A percentile compares a stretch with the other conserved stretches of the same genome.
Evolutionary conservation across 1,139 yeast genomes (phyloP).

Genomic region (Pichia inconspicua): DNA sequence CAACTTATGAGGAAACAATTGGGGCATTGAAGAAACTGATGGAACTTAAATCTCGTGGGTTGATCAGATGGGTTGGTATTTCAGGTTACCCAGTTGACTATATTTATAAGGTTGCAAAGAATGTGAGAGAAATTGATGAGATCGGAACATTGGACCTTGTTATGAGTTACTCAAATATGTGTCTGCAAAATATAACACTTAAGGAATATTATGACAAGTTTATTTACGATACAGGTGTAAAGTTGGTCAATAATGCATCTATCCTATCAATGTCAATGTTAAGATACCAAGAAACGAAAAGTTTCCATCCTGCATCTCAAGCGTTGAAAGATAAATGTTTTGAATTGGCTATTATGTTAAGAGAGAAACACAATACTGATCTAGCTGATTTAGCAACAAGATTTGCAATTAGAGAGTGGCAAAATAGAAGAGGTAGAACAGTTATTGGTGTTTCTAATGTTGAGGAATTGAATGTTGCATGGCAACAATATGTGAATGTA

Average conservation of each 20-base stretch:
- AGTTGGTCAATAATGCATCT: slow-evolving; percentile 65
- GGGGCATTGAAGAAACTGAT: slow-evolving; percentile 59
- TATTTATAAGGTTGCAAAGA: slow-evolving; percentile 42
- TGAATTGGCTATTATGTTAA: slow-evolving; percentile 42
- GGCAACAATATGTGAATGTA: slow-evolving; percentile 50
- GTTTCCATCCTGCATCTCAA: slow-evolving; percentile 76
- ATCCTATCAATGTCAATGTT: slow-evolving; percentile 84
- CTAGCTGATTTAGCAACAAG: slow-evolving; percentile 78
- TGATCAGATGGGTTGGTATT: slow-evolving; percentile 60
- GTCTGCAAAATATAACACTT: slow-evolving; percentile 67
- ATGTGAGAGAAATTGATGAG: slow-evolving; percentile 28
- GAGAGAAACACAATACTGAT: slow-evolving; percentile 40
- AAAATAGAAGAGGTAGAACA: slow-evolving; percentile 41
- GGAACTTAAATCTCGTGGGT: slow-evolving; percentile 55
- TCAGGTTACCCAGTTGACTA: slow-evolving; percentile 83
- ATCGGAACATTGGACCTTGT: slow-evolving; percentile 61
- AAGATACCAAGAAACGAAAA: slow-evolving; percentile 56
- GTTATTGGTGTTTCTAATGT: slow-evolving; percentile 68
- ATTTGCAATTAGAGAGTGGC: slow-evolving; percentile 62
- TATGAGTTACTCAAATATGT: slow-evolving; percentile 74
- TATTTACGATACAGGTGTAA: slow-evolving; percentile 45
- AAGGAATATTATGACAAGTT: slow-evolving; percentile 44
- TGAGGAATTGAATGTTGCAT: slow-evolving; percentile 55
- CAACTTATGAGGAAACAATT: slow-evolving; percentile 42
- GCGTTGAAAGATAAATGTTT: slow-evolving; percentile 50